These are phyloP conservation scores for Fusarium cicatricum DNA, from an alignment of 2,329 filamentous ascomycete genomes.

Conservation along the genomic window DNA sequence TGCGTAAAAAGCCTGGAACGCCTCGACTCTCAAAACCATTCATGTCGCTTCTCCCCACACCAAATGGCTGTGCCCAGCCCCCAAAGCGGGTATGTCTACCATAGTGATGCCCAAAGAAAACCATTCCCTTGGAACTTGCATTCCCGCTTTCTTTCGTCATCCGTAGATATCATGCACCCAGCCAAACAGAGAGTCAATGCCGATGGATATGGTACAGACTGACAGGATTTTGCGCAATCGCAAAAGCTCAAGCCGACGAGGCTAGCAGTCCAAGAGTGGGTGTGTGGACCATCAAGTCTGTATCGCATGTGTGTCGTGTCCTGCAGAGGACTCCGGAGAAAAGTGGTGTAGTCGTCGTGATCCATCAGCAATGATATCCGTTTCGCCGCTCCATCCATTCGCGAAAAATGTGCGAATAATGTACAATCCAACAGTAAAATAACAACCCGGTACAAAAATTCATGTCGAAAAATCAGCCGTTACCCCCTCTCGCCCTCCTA, in stretches of 20 bases:
- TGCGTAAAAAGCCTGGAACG: conserved; percentile 40
- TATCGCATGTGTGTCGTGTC: conserved; percentile 26
- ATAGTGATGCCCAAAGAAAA: conserved; percentile 39
- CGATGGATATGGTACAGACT: conserved; percentile 44
- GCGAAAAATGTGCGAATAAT: conserved; percentile 52
- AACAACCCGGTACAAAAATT: conserved; percentile 43
- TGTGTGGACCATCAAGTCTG: conserved; percentile 29
- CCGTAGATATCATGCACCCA: conserved; percentile 44
- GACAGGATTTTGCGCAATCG: conserved; percentile 36
- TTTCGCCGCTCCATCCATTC: conserved; percentile 49
- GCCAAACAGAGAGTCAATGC: conserved; percentile 45
- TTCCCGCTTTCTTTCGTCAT: conserved; percentile 41
- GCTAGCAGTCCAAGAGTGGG: conserved; percentile 25
- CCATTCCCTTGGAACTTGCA: conserved; percentile 34
- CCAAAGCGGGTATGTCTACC: conserved; percentile 40
- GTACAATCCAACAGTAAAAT: conserved; percentile 53
- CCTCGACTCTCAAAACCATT: conserved; percentile 33
- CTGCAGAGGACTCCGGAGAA: conserved; percentile 23
- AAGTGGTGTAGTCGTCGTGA: conserved; percentile 37
- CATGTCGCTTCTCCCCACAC: conserved; percentile 32
- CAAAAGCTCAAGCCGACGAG: conserved; percentile 36
- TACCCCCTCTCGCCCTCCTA: conserved; percentile 37
- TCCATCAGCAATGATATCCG: conserved; percentile 46
- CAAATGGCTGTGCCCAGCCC: conserved; percentile 31
- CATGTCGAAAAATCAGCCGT: conserved; percentile 42